These are phyloP conservation scores for Termitomyces sp. DNA, from an alignment of 768 basidiomycete species.

Conservation along the genomic window DNA sequence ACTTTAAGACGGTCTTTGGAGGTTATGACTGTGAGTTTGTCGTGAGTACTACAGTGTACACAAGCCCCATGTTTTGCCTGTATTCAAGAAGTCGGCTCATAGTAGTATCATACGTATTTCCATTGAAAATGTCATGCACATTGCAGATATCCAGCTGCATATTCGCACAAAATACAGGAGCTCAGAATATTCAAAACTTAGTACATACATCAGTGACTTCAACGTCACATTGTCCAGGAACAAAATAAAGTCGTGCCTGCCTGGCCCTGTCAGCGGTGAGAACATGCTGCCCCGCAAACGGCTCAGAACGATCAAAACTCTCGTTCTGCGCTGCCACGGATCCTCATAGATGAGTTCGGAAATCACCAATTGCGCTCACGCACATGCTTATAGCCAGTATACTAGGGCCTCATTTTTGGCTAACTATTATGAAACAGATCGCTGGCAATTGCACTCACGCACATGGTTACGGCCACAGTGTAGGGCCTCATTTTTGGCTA, in stretches of 20 bases:
- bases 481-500: too few relatives aligned
- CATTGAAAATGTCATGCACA: not conserved
- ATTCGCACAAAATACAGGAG: not conserved
- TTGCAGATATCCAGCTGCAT: not conserved
- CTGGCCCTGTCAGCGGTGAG: not conserved
- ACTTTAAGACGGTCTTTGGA: too few relatives aligned
- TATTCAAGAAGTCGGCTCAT: too few relatives aligned
- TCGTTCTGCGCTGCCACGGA: not conserved
- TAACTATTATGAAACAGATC: too few relatives aligned
- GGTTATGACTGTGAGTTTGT: too few relatives aligned
- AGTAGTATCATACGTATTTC: too few relatives aligned
- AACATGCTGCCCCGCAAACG: not conserved
- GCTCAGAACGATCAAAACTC: not conserved
- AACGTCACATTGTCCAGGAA: constrained; percentile 3
- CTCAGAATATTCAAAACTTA: not conserved
- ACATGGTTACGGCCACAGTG: too few relatives aligned
- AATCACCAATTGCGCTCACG: not conserved
- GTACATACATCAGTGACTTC: not conserved
- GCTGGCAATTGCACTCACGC: too few relatives aligned
- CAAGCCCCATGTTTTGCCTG: too few relatives aligned
- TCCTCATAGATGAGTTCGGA: not conserved
- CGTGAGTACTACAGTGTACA: too few relatives aligned
- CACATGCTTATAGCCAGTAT: not conserved
- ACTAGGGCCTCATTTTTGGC: too few relatives aligned
- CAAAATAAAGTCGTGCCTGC: not conserved